A percentile compares a stretch with the other conserved stretches of the same genome.
Evolutionary conservation across 2,329 filamentous ascomycete genomes (phyloP).

Genomic region (Monosporascus sp.): DNA sequence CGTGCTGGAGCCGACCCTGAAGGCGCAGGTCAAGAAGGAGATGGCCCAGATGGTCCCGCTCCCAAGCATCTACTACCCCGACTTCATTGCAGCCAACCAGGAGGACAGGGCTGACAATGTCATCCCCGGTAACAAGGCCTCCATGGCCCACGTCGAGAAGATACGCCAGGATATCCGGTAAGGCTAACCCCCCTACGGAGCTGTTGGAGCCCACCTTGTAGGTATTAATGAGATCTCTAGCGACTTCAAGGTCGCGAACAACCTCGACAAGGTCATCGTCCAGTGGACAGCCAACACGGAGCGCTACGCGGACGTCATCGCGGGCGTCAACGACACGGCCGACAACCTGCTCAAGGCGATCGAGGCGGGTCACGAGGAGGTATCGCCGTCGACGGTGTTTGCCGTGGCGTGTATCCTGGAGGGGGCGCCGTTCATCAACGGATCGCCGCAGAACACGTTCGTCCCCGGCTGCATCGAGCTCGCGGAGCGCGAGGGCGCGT

Average conservation of each 20-base stretch:
- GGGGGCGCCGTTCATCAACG: conserved; percentile 92
- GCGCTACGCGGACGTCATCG: conserved; percentile 82
- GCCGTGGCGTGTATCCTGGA: conserved; percentile 93
- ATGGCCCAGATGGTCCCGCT: conserved; percentile 85
- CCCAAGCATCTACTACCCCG: conserved; percentile 95
- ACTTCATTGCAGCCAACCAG: conserved; percentile 99
- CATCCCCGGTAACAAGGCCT: conserved; percentile 77
- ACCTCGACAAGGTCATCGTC: conserved; percentile 90
- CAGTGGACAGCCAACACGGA: conserved; percentile 99
- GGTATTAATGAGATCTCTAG: conserved; percentile 31
- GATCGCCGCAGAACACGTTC: conserved; percentile 98
- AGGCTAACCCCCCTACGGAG: conserved; percentile 15
- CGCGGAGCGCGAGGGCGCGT: conserved; percentile 79
- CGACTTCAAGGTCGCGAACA: conserved; percentile 82
- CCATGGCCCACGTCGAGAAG: conserved; percentile 81
- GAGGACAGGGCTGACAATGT: conserved; percentile 93
- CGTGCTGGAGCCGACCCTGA: conserved; percentile 93
- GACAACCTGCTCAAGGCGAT: conserved; percentile 89
- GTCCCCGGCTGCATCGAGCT: conserved; percentile 88
- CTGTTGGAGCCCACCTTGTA: not conserved
- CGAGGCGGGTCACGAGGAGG: conserved; percentile 77
- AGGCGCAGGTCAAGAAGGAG: conserved; percentile 85
- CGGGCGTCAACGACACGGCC: conserved; percentile 92
- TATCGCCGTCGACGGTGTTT: conserved; percentile 94
- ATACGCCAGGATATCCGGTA: conserved; percentile 87